phyloP scores from a whole-genome alignment of 805 yeast genomes.

The Scheffersomyces ergatensis region DNA sequence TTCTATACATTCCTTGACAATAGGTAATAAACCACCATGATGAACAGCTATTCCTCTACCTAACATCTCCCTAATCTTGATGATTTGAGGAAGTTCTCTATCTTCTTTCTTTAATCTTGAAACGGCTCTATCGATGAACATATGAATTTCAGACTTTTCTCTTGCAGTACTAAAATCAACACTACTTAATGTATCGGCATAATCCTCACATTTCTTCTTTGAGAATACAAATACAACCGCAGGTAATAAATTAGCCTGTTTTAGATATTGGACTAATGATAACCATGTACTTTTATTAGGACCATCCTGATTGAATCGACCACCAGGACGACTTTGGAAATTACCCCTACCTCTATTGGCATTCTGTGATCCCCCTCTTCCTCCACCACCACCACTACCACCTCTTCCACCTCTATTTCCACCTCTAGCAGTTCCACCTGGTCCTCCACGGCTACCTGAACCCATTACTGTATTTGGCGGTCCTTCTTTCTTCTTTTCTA shows the following conservation, averaged over 20 bases:
- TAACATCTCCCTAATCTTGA: slow-evolving; percentile 76
- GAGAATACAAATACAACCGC: slow-evolving; percentile 93
- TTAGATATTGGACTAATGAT: slow-evolving; percentile 67
- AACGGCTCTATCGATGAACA: slow-evolving; percentile 89
- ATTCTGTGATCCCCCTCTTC: slow-evolving; percentile 16
- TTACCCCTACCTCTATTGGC: slow-evolving; percentile 14
- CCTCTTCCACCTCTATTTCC: slow-evolving; percentile 33
- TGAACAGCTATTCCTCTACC: slow-evolving; percentile 94
- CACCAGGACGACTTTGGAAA: slow-evolving; percentile 20
- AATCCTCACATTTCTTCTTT: slow-evolving; percentile 89
- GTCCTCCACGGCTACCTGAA: slow-evolving; percentile 38
- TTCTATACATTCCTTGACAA: slow-evolving; percentile 90
- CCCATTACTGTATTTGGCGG: slow-evolving; percentile 38
- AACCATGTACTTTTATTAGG: slow-evolving; percentile 82
- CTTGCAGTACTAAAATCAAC: slow-evolving; percentile 78
- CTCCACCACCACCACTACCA: slow-evolving; percentile 37
- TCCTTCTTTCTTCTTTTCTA: slow-evolving; percentile 39
- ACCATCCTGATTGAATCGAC: slow-evolving; percentile 43
- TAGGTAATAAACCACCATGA: slow-evolving; percentile 91
- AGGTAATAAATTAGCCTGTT: slow-evolving; percentile 71
- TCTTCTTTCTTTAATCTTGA: slow-evolving; percentile 88
- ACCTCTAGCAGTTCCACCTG: slow-evolving; percentile 46
- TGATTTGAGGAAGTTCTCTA: slow-evolving; percentile 87
- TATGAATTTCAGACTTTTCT: slow-evolving; percentile 87
- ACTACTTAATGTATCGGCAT: slow-evolving; percentile 73